phyloP scores from a whole-genome alignment of 176 grass and related monocot species.

The Puya raimondii region DNA sequence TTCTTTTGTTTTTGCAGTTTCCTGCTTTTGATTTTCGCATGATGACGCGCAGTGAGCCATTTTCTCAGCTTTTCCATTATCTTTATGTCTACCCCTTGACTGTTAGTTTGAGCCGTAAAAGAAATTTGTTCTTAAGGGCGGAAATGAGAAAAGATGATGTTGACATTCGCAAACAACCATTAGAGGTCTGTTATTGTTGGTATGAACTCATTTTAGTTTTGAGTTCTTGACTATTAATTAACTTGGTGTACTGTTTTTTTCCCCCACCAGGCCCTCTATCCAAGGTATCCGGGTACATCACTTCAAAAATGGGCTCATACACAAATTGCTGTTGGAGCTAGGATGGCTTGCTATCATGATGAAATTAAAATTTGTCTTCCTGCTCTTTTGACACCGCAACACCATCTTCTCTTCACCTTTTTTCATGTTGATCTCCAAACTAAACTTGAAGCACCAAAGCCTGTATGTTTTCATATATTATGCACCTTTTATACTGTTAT shows the following conservation, averaged over 20 bases:
- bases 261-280: slow-evolving; percentile 60
- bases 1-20: slow-evolving; percentile 47
- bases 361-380: slow-evolving; percentile 94
- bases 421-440: slow-evolving; percentile 95
- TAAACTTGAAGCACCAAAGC: slow-evolving; percentile 93
- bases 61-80: slow-evolving; percentile 83
- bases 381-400: slow-evolving; percentile 79
- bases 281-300: slow-evolving; percentile 50
- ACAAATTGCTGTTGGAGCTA: slow-evolving; percentile 75
- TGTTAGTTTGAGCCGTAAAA: slow-evolving; percentile 88
- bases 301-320: slow-evolving; percentile 86
- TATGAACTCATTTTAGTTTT: slow-evolving; percentile 15
- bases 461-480: slow-evolving; percentile 31
- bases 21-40: slow-evolving; percentile 79
- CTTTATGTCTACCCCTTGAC: slow-evolving; percentile 92
- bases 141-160: slow-evolving; percentile 94
- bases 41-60: slow-evolving; percentile 83
- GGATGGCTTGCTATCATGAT: slow-evolving; percentile 87
- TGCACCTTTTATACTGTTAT: no score
- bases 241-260: slow-evolving; percentile 1
- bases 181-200: slow-evolving; percentile 55
- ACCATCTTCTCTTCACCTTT: slow-evolving; percentile 95
- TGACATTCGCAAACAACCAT: slow-evolving; percentile 71
- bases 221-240: slow-evolving; percentile 1
- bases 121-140: slow-evolving; percentile 83